Evolutionary conservation across 768 basidiomycete genomes (phyloP).

Genomic region (Russula olivacea): DNA sequence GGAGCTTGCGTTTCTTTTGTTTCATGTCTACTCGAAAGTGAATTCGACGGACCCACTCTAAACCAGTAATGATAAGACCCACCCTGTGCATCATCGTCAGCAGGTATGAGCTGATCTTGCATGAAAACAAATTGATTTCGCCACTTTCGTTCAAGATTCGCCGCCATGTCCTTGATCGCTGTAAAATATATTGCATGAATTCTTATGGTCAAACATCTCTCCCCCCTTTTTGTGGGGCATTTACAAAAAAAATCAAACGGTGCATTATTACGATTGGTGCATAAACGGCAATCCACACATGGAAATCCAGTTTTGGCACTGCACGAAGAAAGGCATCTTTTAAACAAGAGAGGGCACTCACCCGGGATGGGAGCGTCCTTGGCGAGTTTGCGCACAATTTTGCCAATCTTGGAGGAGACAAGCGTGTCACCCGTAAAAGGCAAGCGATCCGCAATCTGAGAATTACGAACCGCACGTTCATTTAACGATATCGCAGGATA

Average conservation of each 20-base stretch:
- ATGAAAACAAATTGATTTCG: constrained; percentile 49
- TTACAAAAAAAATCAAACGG: constrained; percentile 2
- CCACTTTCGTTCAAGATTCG: constrained; percentile 83
- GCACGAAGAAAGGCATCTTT: background rate
- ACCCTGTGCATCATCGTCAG: constrained; percentile 50
- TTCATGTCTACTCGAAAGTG: constrained; percentile 26
- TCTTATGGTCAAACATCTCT: constrained; percentile 64
- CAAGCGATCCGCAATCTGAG: constrained; percentile 76
- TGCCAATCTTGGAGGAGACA: constrained; percentile 69
- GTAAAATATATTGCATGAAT: constrained; percentile 41
- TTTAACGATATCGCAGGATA: constrained; percentile 14
- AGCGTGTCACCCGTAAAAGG: constrained; percentile 67
- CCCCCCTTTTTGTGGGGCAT: constrained; percentile 6
- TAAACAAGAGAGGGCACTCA: constrained; percentile 45
- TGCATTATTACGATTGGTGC: constrained; percentile 1
- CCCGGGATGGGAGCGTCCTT: constrained; percentile 74
- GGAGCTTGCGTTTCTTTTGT: constrained; percentile 71
- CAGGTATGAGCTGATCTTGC: constrained; percentile 40
- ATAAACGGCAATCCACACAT: constrained; percentile 4
- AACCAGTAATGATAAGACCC: constrained; percentile 46
- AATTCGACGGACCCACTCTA: constrained; percentile 25
- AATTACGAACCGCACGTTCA: background rate
- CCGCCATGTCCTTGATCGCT: constrained; percentile 94
- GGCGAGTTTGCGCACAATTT: constrained; percentile 67
- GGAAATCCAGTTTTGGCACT: constrained; percentile 2